These are phyloP conservation scores for Trametes sp. DNA, from an alignment of 1,284 basidiomycete species.

Conservation along the genomic window DNA sequence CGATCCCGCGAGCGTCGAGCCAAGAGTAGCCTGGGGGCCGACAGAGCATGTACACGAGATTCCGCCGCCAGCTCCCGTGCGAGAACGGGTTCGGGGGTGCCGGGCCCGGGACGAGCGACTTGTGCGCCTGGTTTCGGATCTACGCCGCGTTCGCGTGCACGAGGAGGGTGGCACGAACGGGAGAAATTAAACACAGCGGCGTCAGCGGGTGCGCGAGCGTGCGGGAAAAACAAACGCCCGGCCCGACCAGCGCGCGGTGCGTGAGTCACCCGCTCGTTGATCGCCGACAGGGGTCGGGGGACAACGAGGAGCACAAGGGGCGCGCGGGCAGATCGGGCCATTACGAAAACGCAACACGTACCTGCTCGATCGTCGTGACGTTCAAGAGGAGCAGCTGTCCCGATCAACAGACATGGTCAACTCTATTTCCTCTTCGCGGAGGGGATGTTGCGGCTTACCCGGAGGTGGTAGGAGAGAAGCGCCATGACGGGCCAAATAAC, in stretches of 20 bases:
- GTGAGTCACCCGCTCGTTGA: constrained; percentile 19
- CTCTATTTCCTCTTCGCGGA: constrained; percentile 1
- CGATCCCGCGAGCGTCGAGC: constrained; percentile 62
- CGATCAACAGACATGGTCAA: constrained; percentile 23
- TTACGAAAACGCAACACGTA: constrained; percentile 46
- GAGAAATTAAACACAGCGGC: constrained; percentile 8
- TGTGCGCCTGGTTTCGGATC: constrained; percentile 84
- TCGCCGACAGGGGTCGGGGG: constrained; percentile 23
- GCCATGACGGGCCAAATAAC: constrained; percentile 86
- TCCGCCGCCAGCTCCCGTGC: constrained; percentile 74
- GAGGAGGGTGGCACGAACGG: background rate
- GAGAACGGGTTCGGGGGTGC: constrained; percentile 81
- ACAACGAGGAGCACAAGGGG: background rate
- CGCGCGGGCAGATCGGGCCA: constrained; percentile 19
- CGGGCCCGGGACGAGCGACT: constrained; percentile 63
- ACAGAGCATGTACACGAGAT: constrained; percentile 73
- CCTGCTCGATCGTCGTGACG: constrained; percentile 93
- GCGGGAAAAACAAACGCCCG: constrained; percentile 3
- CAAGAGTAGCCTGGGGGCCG: constrained; percentile 76
- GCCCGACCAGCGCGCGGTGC: constrained; percentile 19
- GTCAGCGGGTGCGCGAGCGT: background rate
- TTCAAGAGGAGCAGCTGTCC: constrained; percentile 80
- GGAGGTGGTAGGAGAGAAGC: constrained; percentile 82
- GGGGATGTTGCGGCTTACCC: constrained; percentile 59
- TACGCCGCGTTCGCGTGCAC: constrained; percentile 37